Conservation (phyloP, 2,329 filamentous ascomycete genomes). For the Pseudocercospora vitis region DNA sequence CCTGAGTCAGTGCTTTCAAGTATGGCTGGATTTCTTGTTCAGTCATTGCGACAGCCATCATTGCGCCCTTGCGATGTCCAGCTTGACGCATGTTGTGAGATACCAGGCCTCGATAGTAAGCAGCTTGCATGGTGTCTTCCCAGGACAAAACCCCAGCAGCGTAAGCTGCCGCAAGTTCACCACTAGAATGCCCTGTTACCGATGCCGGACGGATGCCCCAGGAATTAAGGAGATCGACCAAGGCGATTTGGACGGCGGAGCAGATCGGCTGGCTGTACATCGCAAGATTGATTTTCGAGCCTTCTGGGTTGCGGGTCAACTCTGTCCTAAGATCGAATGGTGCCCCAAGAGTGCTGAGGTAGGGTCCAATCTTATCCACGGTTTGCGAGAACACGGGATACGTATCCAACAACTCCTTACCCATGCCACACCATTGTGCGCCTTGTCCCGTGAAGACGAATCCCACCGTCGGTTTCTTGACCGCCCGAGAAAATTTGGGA, state of each 20-base stretch:
- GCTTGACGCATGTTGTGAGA: background rate
- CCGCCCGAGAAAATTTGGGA: too few relatives aligned
- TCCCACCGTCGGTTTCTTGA: too few relatives aligned
- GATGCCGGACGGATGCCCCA: slow-evolving; percentile 26
- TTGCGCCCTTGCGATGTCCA: slow-evolving; percentile 28
- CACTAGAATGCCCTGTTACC: slow-evolving; percentile 34
- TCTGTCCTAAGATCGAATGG: slow-evolving; percentile 13
- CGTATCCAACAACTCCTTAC: slow-evolving; percentile 23
- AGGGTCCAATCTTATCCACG: background rate
- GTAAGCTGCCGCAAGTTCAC: slow-evolving; percentile 40
- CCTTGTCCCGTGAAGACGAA: slow-evolving; percentile 23
- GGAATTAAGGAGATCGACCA: slow-evolving; percentile 17
- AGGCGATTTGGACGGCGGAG: slow-evolving; percentile 21
- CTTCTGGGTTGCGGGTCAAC: slow-evolving; percentile 48
- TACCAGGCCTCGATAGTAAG: slow-evolving; percentile 24
- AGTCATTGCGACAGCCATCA: slow-evolving; percentile 37
- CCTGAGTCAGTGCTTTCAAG: background rate
- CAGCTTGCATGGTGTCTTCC: slow-evolving; percentile 17
- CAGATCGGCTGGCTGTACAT: slow-evolving; percentile 36
- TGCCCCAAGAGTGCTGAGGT: background rate
- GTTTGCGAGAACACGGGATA: background rate
- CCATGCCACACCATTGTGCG: slow-evolving; percentile 21
- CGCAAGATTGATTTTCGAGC: slow-evolving; percentile 27
- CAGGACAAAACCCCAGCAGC: slow-evolving; percentile 28
- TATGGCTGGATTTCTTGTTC: slow-evolving; percentile 29